phyloP scores from a whole-genome alignment of 768 basidiomycete genomes.

The Lenzites betulinus region DNA sequence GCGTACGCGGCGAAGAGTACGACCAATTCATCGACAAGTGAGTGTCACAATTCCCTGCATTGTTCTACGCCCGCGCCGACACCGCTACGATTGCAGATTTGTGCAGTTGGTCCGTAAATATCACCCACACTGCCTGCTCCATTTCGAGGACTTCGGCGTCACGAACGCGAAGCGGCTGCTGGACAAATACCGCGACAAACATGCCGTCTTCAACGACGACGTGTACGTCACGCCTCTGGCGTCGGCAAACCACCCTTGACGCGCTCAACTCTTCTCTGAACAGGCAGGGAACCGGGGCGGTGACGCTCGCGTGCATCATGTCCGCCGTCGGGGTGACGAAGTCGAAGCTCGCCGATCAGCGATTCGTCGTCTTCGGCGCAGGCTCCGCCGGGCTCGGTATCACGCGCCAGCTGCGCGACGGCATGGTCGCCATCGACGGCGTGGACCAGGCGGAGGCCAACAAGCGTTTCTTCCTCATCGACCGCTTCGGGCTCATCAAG shows the following conservation, averaged over 20 bases:
- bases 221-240: constrained; percentile 46
- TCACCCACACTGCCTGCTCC: constrained; percentile 63
- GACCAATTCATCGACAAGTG: constrained; percentile 78
- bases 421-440: constrained; percentile 57
- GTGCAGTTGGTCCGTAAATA: constrained; percentile 76
- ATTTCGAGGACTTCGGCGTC: constrained; percentile 87
- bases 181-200: constrained; percentile 57
- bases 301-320: constrained; percentile 69
- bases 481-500: constrained; percentile 62
- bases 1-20: constrained; percentile 72
- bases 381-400: constrained; percentile 86
- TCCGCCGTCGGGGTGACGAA: constrained; percentile 71
- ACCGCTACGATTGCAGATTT: constrained; percentile 46
- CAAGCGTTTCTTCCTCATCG: constrained; percentile 69
- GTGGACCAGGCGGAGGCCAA: constrained; percentile 61
- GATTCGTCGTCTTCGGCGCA: constrained; percentile 77
- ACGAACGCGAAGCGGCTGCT: constrained; percentile 73
- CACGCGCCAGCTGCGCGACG: constrained; percentile 72
- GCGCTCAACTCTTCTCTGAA: not conserved
- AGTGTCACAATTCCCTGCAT: constrained; percentile 6
- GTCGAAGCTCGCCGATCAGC: constrained; percentile 67
- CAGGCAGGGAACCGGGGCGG: constrained; percentile 77
- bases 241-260: not conserved
- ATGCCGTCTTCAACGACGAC: constrained; percentile 83
- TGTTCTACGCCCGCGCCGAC: not conserved